Evolutionary conservation across 352 stramenopile genomes (phyloP), one percentile per base, ranked within the genome.

Genomic region (Lagenidium sp.): DNA sequence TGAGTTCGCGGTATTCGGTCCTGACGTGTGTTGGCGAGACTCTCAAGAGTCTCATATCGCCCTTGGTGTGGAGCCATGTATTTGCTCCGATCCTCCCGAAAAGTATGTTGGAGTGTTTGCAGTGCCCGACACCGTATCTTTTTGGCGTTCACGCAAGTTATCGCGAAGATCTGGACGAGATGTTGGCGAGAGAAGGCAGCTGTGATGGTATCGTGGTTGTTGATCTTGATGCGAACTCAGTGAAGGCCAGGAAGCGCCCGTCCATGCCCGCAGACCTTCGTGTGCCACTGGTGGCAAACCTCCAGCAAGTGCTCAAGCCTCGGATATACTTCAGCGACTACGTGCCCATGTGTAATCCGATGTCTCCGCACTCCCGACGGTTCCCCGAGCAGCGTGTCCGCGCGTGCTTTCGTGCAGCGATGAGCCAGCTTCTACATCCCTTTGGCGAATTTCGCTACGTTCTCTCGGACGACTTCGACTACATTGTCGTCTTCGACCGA

Each of bases 381-480:
- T 89, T 89, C 40, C 72, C 76, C 3, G 70, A 85, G 45, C 50
- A 42, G 3, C 67, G 68, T 19, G 70, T 89, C 38, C 71, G 77
- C 5, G 58, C 60, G 12, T 84, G 68, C 26, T 89, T 89, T 36
- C 57, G 62, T 11, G 53, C 64, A 10, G 64, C 66, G 4, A 36
- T 89, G 15, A 53, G 67, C 23, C 57, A 76, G 53, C 48, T 86
- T 2, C 49, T 85, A 32, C 58, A 65, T 13, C 67, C 57, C 6
- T 54, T 93, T 1, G 75, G 88, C 39, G 74, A 85, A 48, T 90
- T 82, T 47, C 76, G 80, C 24, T 93, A 88, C 44, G 76, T 89
- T 47, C 57, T 93, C 20, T 88, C 80, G 36, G 80, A 93, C 48
- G 80, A 93, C 50, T 88, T 89, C 41, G 80, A 93, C 58, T 86